phyloP scores from a whole-genome alignment of 192 early-diverging fungal genomes.

The Coemansia sp. region DNA sequence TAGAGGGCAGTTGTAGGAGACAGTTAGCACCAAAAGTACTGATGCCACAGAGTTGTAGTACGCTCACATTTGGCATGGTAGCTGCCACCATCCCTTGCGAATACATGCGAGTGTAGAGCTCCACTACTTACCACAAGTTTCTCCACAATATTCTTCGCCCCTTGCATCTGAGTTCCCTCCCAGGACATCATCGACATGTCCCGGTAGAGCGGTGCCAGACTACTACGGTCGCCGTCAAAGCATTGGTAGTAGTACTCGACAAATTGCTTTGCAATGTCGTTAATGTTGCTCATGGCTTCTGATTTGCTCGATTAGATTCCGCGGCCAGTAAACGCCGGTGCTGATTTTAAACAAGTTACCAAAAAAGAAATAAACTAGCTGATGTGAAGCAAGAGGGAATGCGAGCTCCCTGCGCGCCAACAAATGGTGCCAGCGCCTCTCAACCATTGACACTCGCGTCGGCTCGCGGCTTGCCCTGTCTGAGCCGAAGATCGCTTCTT shows the following conservation, averaged over 20 bases:
- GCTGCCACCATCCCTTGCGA: background rate
- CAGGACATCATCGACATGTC: slow-evolving; percentile 84
- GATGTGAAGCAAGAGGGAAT: background rate
- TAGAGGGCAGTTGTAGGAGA: background rate
- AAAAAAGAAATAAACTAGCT: background rate
- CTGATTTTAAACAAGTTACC: background rate
- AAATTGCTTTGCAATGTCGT: slow-evolving; percentile 70
- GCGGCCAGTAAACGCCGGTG: background rate
- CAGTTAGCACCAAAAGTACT: slow-evolving; percentile 4
- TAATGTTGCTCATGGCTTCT: slow-evolving; percentile 21
- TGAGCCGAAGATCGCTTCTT: background rate
- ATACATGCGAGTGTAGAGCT: background rate
- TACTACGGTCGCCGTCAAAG: slow-evolving; percentile 74
- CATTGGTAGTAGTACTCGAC: slow-evolving; percentile 83
- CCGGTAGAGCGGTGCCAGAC: slow-evolving; percentile 73
- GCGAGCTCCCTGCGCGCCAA: background rate
- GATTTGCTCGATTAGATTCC: background rate
- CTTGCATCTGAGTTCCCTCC: slow-evolving; percentile 70
- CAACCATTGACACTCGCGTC: background rate
- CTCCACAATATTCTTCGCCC: slow-evolving; percentile 67
- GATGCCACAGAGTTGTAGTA: background rate
- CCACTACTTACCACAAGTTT: slow-evolving; percentile 69
- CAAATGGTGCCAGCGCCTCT: too few relatives aligned
- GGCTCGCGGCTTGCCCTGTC: slow-evolving; percentile 5
- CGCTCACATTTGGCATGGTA: background rate